Conservation (phyloP, 1,139 yeast species). For the Meyerozyma elateridarum region DNA sequence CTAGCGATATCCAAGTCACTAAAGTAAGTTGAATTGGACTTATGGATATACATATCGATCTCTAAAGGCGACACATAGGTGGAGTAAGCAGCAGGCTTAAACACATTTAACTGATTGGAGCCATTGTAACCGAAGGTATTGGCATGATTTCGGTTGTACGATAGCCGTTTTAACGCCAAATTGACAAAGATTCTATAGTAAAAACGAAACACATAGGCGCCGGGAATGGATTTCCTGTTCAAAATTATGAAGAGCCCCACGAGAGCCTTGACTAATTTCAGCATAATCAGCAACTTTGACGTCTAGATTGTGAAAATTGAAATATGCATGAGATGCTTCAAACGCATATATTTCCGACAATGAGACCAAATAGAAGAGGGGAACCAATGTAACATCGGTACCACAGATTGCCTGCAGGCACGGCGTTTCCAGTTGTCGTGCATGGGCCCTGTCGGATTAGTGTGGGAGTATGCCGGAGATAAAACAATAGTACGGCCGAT, state of each 20-base stretch:
- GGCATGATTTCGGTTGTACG: slow-evolving; percentile 20
- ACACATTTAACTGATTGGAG: slow-evolving; percentile 27
- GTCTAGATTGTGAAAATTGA: too few species aligned
- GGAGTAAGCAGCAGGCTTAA: slow-evolving; percentile 39
- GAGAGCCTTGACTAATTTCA: background rate
- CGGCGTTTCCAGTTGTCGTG: too few species aligned
- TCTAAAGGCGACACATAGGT: slow-evolving; percentile 75
- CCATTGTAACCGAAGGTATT: slow-evolving; percentile 32
- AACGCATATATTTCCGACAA: too few species aligned
- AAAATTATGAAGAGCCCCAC: slow-evolving; percentile 12
- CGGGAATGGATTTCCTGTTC: slow-evolving; percentile 61
- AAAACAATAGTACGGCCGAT: too few species aligned
- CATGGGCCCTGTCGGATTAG: too few species aligned
- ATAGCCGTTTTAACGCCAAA: slow-evolving; percentile 31
- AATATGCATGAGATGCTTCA: too few species aligned
- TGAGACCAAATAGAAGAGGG: too few species aligned
- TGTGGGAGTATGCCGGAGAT: too few species aligned
- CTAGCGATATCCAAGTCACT: slow-evolving; percentile 81
- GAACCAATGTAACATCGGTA: too few species aligned
- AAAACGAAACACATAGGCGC: slow-evolving; percentile 63
- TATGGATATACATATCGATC: slow-evolving; percentile 82
- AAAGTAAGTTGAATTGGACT: slow-evolving; percentile 81
- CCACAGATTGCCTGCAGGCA: too few species aligned
- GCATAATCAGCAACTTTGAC: too few species aligned
- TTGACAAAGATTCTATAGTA: slow-evolving; percentile 41